Conservation (phyloP, 108 stramenopile genomes). For the Cyclotella atomus region DNA sequence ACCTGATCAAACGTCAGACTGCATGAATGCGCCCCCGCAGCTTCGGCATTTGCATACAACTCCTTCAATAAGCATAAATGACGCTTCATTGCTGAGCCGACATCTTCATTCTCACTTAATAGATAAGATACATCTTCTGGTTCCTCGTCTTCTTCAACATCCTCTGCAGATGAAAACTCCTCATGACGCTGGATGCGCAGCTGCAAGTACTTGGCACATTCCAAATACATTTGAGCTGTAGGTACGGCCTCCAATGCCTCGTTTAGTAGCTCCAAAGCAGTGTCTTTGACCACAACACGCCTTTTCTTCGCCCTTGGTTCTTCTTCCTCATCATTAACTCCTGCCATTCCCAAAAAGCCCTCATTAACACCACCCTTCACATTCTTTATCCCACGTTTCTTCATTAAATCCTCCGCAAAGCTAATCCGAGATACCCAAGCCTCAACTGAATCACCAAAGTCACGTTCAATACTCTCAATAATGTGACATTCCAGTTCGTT, state of each 20-base stretch:
- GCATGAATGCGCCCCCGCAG: conserved; percentile 31
- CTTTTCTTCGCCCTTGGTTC: conserved; percentile 51
- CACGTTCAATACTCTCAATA: conserved; percentile 54
- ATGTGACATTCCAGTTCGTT: conserved; percentile 55
- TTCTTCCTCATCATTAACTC: conserved; percentile 7
- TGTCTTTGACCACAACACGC: conserved; percentile 26
- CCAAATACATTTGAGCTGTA: conserved; percentile 71
- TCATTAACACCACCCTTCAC: conserved; percentile 12
- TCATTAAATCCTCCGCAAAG: conserved; percentile 41
- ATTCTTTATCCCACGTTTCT: conserved; percentile 24
- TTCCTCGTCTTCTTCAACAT: conserved; percentile 9
- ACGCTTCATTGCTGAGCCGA: conserved; percentile 21
- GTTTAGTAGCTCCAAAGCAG: conserved; percentile 55
- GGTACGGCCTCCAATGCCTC: conserved; percentile 62
- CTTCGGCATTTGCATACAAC: conserved; percentile 28
- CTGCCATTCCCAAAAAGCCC: conserved; percentile 6
- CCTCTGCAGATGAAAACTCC: neutral
- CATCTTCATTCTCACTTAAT: conserved; percentile 24
- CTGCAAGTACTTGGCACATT: conserved; percentile 56
- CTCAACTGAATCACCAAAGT: conserved; percentile 69
- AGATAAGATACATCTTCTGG: conserved; percentile 25
- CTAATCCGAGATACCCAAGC: conserved; percentile 83
- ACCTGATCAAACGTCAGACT: conserved; percentile 63
- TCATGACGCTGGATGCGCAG: conserved; percentile 32
- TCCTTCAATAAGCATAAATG: conserved; percentile 36